These are phyloP conservation scores for Globisporangium canariense DNA, from an alignment of 352 stramenopile species.

Conservation along the genomic window DNA sequence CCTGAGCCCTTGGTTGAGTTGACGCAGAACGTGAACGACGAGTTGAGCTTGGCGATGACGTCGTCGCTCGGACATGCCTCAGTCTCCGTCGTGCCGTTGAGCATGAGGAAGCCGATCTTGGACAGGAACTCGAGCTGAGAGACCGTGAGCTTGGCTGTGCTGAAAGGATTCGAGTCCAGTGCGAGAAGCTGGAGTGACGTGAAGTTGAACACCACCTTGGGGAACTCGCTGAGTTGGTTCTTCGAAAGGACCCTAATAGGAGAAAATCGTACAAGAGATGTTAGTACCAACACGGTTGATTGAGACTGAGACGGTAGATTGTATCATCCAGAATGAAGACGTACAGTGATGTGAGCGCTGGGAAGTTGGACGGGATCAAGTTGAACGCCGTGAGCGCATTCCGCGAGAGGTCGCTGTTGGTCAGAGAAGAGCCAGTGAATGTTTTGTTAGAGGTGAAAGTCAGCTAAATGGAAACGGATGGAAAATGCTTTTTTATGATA, in stretches of 20 bases:
- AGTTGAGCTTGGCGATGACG: slow-evolving; percentile 41
- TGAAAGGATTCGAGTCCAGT: slow-evolving; percentile 49
- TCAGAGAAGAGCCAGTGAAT: not conserved
- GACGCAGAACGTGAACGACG: slow-evolving; percentile 62
- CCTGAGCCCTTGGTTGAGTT: not conserved
- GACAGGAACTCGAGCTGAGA: slow-evolving; percentile 58
- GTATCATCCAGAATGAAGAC: slow-evolving; percentile 3
- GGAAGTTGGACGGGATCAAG: slow-evolving; percentile 35
- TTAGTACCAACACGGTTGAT: not conserved
- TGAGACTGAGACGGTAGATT: not conserved
- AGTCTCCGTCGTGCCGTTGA: slow-evolving; percentile 53
- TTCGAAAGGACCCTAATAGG: slow-evolving; percentile 36
- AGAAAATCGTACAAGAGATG: not conserved
- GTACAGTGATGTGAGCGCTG: slow-evolving; percentile 42
- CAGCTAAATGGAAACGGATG: not conserved
- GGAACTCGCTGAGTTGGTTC: slow-evolving; percentile 46
- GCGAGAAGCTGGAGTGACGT: slow-evolving; percentile 44
- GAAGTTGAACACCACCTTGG: slow-evolving; percentile 54
- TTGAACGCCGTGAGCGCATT: slow-evolving; percentile 39
- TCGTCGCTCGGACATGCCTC: slow-evolving; percentile 42
- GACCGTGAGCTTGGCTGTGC: slow-evolving; percentile 40
- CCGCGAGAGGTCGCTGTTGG: slow-evolving; percentile 38
- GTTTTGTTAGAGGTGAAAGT: not conserved
- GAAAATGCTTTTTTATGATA: too few relatives aligned
- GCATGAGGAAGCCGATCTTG: slow-evolving; percentile 37